These are phyloP conservation scores for Orbilia brochopaga DNA, from an alignment of 2,329 filamentous ascomycete species.

Conservation along the genomic window DNA sequence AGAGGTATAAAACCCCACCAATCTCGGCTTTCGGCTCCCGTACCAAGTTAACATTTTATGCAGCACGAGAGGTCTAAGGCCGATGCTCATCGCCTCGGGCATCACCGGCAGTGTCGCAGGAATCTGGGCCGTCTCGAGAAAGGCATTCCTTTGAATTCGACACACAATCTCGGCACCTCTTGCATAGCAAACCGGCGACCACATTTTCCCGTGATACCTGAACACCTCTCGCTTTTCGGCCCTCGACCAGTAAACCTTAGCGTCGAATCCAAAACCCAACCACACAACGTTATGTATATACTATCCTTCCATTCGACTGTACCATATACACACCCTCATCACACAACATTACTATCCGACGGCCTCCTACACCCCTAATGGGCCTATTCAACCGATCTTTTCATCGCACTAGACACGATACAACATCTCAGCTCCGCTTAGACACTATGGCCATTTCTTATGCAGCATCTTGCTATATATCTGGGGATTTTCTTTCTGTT, in stretches of 20 bases:
- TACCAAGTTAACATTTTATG: conserved; percentile 11
- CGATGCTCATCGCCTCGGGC: conserved; percentile 92
- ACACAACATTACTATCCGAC: conserved; percentile 17
- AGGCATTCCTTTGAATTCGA: conserved; percentile 46
- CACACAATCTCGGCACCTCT: not conserved
- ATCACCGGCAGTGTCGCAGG: conserved; percentile 86
- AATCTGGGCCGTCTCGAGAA: conserved; percentile 74
- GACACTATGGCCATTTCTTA: conserved; percentile 5
- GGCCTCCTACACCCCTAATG: conserved; percentile 21
- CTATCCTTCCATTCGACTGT: conserved; percentile 35
- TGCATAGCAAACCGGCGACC: not conserved
- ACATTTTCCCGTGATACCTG: not conserved
- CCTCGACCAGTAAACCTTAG: not conserved
- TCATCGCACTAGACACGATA: conserved; percentile 36
- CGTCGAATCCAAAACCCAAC: conserved; percentile 8
- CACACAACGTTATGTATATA: conserved; percentile 39
- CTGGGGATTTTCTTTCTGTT: conserved; percentile 17
- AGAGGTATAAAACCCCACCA: conserved; percentile 59
- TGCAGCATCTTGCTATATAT: conserved; percentile 20
- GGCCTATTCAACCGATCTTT: conserved; percentile 17
- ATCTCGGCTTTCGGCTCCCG: not conserved
- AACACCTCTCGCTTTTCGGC: not conserved
- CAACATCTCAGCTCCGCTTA: conserved; percentile 50
- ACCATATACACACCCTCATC: conserved; percentile 33
- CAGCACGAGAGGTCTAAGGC: conserved; percentile 83